Base-by-base conservation (phyloP, 805 yeast species). In the Candida suzukii region DNA sequence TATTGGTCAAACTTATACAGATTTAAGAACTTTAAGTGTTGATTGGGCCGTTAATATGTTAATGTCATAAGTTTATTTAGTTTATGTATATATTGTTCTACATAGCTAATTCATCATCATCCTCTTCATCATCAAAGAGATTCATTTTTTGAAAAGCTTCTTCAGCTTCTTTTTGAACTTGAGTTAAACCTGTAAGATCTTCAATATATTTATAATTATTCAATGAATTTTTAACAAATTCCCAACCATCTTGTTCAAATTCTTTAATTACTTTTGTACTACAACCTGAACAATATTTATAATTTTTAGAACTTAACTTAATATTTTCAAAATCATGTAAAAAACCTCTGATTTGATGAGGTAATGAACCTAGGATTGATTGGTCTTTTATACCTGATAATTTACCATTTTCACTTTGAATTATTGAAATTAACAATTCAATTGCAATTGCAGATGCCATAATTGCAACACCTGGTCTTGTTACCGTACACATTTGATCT, bases 401-500 rank as follows among this genome's bases (percentile, higher is more conserved):
- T 20, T 73, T 74, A 18, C 67, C 67, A 6, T 62, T 57, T 0
- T 78, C 78, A 49, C 81, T 83, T 57, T 91, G 97, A 31, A 87
- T 52, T 0, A 86, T 46, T 1, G 93, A 76, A 0, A 85, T 84
- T 46, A 88, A 55, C 6, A 93, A 62, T 57, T 93, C 99, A 1
- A 86, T 95, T 0, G 95, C 95, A 29, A 81, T 64, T 0, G 96
- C 78, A 0, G 95, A 76, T 0, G 98, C 97, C 62, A 88, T 65
- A 52, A 84, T 65, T 0, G 99, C 96, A 1, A 84, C 90, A 0
- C 99, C 99, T 0, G 99, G 98, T 32, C 99, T 70, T 0, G 99
- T 93, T 1, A 93, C 99, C 0, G 99, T 93, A 56, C 99, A 93
- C 97, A 93, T 93, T 61, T 93, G 98, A 62, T 93, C 99, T 42